Evolutionary conservation across 2,329 filamentous ascomycete species (phyloP).

Genomic region (Dactylella cylindrospora): DNA sequence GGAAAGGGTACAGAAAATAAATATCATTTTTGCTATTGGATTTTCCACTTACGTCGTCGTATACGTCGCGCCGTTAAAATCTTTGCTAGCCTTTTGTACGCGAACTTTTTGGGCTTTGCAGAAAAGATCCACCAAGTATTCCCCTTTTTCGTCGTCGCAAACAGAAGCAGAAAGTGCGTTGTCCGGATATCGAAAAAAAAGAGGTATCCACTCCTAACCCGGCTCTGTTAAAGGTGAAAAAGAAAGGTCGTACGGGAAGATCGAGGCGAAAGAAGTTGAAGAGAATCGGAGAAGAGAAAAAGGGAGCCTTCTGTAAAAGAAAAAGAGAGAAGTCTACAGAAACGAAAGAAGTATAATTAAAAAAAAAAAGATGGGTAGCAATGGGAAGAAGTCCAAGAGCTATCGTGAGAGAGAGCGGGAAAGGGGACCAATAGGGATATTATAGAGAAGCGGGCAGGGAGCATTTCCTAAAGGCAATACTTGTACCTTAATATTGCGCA

Average conservation of each 20-base stretch:
- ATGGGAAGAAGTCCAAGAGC: slow-evolving; percentile 48
- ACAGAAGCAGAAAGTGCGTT: slow-evolving; percentile 21
- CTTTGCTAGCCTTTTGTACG: slow-evolving; percentile 17
- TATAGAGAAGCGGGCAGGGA: slow-evolving; percentile 22
- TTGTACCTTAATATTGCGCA: slow-evolving; percentile 23
- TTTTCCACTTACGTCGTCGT: slow-evolving; percentile 40
- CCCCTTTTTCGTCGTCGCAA: slow-evolving; percentile 41
- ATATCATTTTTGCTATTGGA: too few relatives aligned
- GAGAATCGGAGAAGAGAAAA: slow-evolving; percentile 45
- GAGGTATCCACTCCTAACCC: slow-evolving; percentile 15
- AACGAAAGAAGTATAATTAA: slow-evolving; percentile 38
- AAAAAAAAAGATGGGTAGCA: slow-evolving; percentile 44
- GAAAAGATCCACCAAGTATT: slow-evolving; percentile 41
- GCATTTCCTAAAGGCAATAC: slow-evolving; percentile 12
- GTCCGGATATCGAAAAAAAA: slow-evolving; percentile 33
- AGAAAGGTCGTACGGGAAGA: slow-evolving; percentile 43
- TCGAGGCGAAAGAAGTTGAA: slow-evolving; percentile 48
- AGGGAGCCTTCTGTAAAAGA: slow-evolving; percentile 22
- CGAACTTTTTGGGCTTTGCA: slow-evolving; percentile 17
- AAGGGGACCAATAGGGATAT: slow-evolving; percentile 45
- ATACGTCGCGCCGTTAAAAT: slow-evolving; percentile 1
- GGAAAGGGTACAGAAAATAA: too few relatives aligned
- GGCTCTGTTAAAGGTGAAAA: slow-evolving; percentile 44
- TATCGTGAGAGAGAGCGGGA: slow-evolving; percentile 41
- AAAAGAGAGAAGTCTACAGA: slow-evolving; percentile 40